Percentiles rank a stretch among this genome's conserved stretches.
Evolutionary conservation across 2,329 filamentous ascomycete genomes (phyloP).

Genomic region (Sclerotinia nivalis): DNA sequence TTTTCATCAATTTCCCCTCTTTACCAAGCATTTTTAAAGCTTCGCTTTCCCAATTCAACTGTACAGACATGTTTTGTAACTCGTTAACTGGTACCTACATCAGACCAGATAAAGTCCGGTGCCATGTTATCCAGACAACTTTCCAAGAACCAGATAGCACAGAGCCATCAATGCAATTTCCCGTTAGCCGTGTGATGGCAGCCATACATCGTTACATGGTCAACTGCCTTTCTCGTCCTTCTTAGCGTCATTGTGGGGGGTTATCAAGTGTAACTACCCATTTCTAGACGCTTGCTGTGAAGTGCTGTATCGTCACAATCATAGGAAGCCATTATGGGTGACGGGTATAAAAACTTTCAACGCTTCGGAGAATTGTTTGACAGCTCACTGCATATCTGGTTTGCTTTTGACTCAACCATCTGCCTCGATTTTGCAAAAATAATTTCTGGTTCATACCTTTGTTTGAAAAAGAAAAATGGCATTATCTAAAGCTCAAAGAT

Average conservation of each 20-base stretch:
- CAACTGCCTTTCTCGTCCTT: constrained; percentile 22
- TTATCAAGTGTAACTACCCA: constrained; percentile 18
- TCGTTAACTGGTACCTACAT: constrained; percentile 23
- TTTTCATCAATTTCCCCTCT: constrained; percentile 15
- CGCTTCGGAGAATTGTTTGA: constrained; percentile 19
- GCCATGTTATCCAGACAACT: constrained; percentile 15
- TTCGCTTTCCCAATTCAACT: constrained; percentile 19
- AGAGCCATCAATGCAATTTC: constrained; percentile 23
- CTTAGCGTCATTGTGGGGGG: constrained; percentile 9
- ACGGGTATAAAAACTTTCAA: constrained; percentile 10
- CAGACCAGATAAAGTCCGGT: constrained; percentile 17
- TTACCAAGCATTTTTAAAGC: constrained; percentile 3
- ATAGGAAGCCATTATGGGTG: constrained; percentile 6
- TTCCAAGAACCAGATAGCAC: constrained; percentile 21
- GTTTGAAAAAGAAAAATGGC: constrained; percentile 10
- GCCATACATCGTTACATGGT: constrained; percentile 16
- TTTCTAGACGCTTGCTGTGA: constrained; percentile 11
- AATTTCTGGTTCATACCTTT: background rate
- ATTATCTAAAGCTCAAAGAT: constrained; percentile 27
- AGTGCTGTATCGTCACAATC: constrained; percentile 4
- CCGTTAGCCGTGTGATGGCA: constrained; percentile 20
- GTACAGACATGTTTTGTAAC: constrained; percentile 13
- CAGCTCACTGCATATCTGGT: constrained; percentile 23
- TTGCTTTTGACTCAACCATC: constrained; percentile 21
- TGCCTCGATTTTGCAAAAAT: constrained; percentile 19